A percentile compares a stretch with the other conserved stretches of the same genome.
These are phyloP conservation scores for Polygonum aviculare DNA, from an alignment of 148 eudicot genomes.

Conservation along the genomic window DNA sequence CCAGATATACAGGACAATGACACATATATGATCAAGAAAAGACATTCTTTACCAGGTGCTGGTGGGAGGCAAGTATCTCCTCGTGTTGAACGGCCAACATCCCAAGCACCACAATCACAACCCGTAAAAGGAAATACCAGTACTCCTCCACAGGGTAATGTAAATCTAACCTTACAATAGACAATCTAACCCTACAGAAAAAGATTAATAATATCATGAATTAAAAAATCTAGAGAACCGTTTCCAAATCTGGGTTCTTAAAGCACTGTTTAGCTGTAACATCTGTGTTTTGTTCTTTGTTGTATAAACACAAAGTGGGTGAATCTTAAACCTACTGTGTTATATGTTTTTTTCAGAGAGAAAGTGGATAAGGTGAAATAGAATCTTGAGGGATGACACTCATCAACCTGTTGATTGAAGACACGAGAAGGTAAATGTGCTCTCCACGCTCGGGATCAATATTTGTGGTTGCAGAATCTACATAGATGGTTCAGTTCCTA, in stretches of 20 bases:
- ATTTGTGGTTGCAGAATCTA: neutral
- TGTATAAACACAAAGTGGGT: neutral
- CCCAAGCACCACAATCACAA: conserved; percentile 44
- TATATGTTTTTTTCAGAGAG: conserved; percentile 5
- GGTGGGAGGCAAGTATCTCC: conserved; percentile 78
- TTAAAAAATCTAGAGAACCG: too few species aligned
- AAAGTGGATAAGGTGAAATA: conserved; percentile 5
- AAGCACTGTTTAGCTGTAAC: neutral
- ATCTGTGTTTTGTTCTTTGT: neutral
- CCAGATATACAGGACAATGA: conserved; percentile 80
- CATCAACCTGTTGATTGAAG: neutral
- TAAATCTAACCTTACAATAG: neutral
- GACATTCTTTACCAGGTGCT: conserved; percentile 75
- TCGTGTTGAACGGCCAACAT: conserved; percentile 47
- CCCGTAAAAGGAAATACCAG: conserved; percentile 50
- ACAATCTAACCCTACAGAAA: too few species aligned
- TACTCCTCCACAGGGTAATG: conserved; percentile 56
- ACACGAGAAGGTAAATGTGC: conserved; percentile 7
- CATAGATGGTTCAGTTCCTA: neutral
- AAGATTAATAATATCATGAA: too few species aligned
- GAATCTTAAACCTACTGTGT: neutral
- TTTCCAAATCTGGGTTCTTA: too few species aligned
- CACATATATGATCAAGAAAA: conserved; percentile 38
- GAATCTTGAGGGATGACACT: neutral
- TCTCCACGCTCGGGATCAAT: neutral